Conservation (phyloP, 345 rosid genomes). For the Orychophragmus violaceus region DNA sequence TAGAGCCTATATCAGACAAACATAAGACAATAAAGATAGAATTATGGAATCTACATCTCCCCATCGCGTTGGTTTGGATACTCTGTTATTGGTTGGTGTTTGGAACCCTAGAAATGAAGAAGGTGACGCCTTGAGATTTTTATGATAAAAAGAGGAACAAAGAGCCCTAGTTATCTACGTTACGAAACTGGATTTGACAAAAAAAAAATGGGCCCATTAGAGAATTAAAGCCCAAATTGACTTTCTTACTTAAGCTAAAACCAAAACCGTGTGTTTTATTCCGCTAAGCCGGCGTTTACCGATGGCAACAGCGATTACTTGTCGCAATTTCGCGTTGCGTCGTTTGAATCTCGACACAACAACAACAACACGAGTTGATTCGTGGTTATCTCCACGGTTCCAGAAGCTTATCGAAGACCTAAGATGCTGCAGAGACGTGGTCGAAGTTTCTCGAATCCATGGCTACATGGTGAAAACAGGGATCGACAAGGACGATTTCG, state of each 20-base stretch:
- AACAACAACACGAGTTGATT: background rate
- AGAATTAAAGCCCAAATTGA: too few relatives aligned
- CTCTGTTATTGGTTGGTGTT: background rate
- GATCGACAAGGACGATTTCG: conserved; percentile 42
- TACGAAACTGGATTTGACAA: too few relatives aligned
- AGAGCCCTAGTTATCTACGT: background rate
- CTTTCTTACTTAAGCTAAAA: background rate
- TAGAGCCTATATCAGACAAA: too few relatives aligned
- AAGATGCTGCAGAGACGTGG: conserved; percentile 29
- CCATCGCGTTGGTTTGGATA: background rate
- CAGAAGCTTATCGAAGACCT: conserved; percentile 30
- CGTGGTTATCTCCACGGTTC: background rate
- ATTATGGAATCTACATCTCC: background rate
- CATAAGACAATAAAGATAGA: too few relatives aligned
- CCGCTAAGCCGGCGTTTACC: background rate
- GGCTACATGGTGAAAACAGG: conserved; percentile 52
- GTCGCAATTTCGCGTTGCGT: conserved; percentile 10
- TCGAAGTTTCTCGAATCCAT: conserved; percentile 48
- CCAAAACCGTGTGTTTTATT: background rate
- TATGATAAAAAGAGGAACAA: background rate
- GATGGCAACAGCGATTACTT: conserved; percentile 28
- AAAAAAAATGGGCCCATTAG: too few relatives aligned
- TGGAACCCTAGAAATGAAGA: background rate
- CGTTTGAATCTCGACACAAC: conserved; percentile 1
- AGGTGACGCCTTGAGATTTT: too few relatives aligned